phyloP scores from a whole-genome alignment of 768 basidiomycete genomes.

The Mycena rosella region DNA sequence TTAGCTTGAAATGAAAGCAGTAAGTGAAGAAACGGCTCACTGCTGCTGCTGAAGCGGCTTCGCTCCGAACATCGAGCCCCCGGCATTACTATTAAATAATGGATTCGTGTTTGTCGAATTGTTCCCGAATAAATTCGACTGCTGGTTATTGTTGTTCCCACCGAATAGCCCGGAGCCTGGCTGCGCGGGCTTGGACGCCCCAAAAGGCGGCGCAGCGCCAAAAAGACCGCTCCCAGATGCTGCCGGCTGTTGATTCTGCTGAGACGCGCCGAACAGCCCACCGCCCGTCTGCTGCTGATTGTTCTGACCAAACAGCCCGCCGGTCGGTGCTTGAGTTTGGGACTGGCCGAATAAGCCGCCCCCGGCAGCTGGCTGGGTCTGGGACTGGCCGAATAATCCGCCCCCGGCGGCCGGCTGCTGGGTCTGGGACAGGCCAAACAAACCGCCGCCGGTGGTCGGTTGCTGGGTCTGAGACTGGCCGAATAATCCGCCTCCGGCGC shows the following conservation, averaged over 20 bases:
- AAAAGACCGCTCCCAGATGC: conserved; percentile 23
- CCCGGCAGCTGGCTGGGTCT: conserved; percentile 34
- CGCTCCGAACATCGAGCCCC: conserved; percentile 47
- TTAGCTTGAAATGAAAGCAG: neutral
- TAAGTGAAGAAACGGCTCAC: conserved; percentile 16
- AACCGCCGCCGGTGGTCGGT: conserved; percentile 36
- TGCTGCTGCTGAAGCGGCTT: conserved; percentile 48
- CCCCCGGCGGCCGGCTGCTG: conserved; percentile 41
- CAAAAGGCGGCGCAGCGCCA: conserved; percentile 20
- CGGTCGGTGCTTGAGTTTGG: conserved; percentile 42
- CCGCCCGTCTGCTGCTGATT: conserved; percentile 33
- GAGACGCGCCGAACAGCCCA: conserved; percentile 51
- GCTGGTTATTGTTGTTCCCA: conserved; percentile 31
- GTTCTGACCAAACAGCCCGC: conserved; percentile 11
- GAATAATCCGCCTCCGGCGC: conserved; percentile 34
- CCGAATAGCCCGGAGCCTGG: conserved; percentile 39
- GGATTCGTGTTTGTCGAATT: conserved; percentile 38
- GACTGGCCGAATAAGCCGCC: conserved; percentile 47
- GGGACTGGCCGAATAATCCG: conserved; percentile 38
- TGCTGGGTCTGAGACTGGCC: conserved; percentile 46
- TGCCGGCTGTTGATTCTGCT: conserved; percentile 44
- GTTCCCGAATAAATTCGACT: conserved; percentile 35
- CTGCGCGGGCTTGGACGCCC: conserved; percentile 31
- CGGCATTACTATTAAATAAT: conserved; percentile 28
- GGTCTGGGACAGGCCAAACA: conserved; percentile 49